Evolutionary conservation across 495 filamentous ascomycete species (phyloP).

Genomic region (Glonium stellatum): DNA sequence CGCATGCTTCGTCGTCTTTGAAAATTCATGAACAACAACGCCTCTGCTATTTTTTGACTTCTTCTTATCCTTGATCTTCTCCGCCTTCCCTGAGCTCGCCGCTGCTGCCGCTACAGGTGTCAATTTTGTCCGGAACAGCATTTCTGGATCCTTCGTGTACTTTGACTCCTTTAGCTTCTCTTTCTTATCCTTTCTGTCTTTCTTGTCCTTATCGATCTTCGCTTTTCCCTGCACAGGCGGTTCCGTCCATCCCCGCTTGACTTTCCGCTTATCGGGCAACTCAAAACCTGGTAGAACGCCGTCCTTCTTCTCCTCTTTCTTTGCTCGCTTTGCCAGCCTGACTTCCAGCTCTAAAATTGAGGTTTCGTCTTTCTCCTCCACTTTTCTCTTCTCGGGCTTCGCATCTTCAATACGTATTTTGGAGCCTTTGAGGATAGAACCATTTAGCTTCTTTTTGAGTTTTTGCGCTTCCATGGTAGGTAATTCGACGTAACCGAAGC

Average conservation of each 20-base stretch:
- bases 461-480: slow-evolving; percentile 76
- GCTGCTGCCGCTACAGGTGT: slow-evolving; percentile 48
- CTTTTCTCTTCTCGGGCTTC: slow-evolving; percentile 44
- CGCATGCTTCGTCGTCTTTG: slow-evolving; percentile 67
- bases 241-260: slow-evolving; percentile 89
- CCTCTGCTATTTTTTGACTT: slow-evolving; percentile 46
- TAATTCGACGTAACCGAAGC: slow-evolving; percentile 82
- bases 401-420: slow-evolving; percentile 82
- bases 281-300: slow-evolving; percentile 62
- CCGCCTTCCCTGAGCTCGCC: slow-evolving; percentile 13
- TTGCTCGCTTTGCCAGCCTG: slow-evolving; percentile 34
- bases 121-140: slow-evolving; percentile 75
- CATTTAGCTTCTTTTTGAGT: slow-evolving; percentile 87
- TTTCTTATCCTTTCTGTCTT: slow-evolving; percentile 25
- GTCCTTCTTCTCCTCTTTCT: slow-evolving; percentile 55
- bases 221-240: slow-evolving; percentile 46
- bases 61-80: slow-evolving; percentile 43
- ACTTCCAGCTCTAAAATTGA: slow-evolving; percentile 33
- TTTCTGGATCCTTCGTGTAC: slow-evolving; percentile 69
- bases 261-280: slow-evolving; percentile 62
- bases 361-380: slow-evolving; percentile 22
- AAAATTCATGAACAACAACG: slow-evolving; percentile 71
- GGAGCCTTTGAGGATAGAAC: slow-evolving; percentile 71
- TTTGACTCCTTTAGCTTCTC: slow-evolving; percentile 60
- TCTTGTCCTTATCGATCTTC: slow-evolving; percentile 37